Base-by-base conservation (phyloP, 2,329 filamentous ascomycete genomes). In the Simplicillium sp. region DNA sequence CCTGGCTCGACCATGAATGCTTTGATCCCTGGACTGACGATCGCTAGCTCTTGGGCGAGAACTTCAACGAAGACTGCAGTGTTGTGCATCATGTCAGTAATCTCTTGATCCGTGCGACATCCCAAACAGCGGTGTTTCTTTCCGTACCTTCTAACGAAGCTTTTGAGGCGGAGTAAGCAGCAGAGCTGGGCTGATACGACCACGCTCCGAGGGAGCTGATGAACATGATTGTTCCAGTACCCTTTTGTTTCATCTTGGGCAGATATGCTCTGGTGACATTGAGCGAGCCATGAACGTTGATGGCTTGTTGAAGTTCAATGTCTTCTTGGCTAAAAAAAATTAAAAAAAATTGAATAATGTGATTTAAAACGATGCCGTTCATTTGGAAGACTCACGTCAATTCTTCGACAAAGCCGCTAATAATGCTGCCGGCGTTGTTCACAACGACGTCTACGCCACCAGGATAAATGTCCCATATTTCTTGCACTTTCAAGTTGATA, bases 201-300 rank as follows among this genome's bases (percentile, higher is more conserved):
- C 58, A 64, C 1, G 47, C 60, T 2, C 57, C 55, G 14, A 58
- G 54, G 1, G 60, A 64, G 35, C 60, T 54, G n/a, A 65, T 48
- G 34, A 55, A 64, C 0, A 60, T 36, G 17, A 64, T 45, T 0
- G 54, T 59, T 1, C 60, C 60, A 3, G 41, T 50, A 0, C 55
- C 52, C 32, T 48, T 58, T 2, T 46, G 43, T 1, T 60, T 50
- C 7, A 64, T 34, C 7, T 49, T 46, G 2, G 63, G 62, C 0
- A 66, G 45, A 2, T 61, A 18, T 0, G 61, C 57, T 2, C 57
- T 50, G 1, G 57, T 59, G 11, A 66, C 54, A 29, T 62, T 62
- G 29, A 65, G 43, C 1, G 59, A 58, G 0, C 64, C 61, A 18
- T 58, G 52, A 37, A 66, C 58, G 25, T 67, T 66, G n/a, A 60